Conservation (phyloP, 2,329 filamentous ascomycete species). For the Microdochium paspali region DNA sequence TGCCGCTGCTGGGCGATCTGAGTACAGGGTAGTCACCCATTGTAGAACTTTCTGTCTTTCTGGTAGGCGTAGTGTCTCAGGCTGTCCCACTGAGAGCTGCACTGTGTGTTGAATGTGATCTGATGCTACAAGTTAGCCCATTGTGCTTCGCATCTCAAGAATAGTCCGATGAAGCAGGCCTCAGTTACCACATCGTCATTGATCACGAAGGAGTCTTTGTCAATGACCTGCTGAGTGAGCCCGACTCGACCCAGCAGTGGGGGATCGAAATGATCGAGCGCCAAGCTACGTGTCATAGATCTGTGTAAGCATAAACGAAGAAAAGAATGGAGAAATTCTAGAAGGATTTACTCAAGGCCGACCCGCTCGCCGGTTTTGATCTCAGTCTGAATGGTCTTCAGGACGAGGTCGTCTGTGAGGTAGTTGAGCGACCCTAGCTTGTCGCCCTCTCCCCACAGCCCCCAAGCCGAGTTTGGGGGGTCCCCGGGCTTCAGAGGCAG, state of each 20-base stretch:
- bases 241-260: not conserved
- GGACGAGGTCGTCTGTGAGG: constrained; percentile 7
- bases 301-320: no score
- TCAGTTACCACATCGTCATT: not conserved
- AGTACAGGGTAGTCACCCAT: not conserved
- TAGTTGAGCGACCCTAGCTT: constrained; percentile 7
- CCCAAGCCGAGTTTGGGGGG: constrained; percentile 8
- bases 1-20: not conserved
- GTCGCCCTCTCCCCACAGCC: constrained; percentile 5
- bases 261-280: constrained; percentile 3
- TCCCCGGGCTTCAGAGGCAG: constrained; percentile 5
- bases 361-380: constrained; percentile 6
- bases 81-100: constrained; percentile 19
- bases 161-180: not conserved
- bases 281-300: not conserved
- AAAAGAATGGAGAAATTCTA: no score
- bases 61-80: constrained; percentile 21
- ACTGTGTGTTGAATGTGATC: constrained; percentile 10
- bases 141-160: no score
- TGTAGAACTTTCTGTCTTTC: not conserved
- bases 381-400: constrained; percentile 3
- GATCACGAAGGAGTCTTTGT: not conserved
- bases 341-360: constrained; percentile 6
- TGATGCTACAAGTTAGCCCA: not conserved
- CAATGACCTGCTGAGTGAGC: no score